Base-by-base conservation (phyloP, 208 protist species). In the Leishmania turanica region DNA sequence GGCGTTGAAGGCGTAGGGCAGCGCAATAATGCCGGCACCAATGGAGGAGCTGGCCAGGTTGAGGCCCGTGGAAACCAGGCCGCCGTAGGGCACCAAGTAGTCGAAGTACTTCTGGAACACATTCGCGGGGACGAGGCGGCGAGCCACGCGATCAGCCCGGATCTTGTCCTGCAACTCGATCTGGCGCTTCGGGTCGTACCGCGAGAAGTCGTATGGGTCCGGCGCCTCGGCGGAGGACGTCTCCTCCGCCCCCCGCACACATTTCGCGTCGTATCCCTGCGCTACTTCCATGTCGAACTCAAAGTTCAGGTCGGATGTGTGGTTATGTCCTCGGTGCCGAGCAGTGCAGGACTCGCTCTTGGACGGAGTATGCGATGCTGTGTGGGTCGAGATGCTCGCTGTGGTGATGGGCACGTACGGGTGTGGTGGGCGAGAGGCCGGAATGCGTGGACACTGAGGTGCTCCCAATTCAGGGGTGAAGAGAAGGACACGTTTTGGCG, bases 11-110 rank as follows among this genome's bases (percentile, higher is more conserved):
- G 92, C 88, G 24, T 76, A 84, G 17, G 91, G 91, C 6, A 95
- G 40, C 2, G 88, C 78, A 27, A 96, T 75, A 54, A 94, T 93
- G 34, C 90, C 91, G 1, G 88, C 91, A 45, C 91, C 92, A 54
- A 96, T 71, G 34, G 88, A 89, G 13, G 82, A 81, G 68, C 79
- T 85, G 17, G 84, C 78, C 2, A 95, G 81, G 82, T 88, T 95
- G 73, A 96, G 89, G 6, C 80, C 86, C 13, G 80, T 85, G n/a
- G 89, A 83, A 3, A 88, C 56, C 51, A 95, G 75, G 24, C 89
- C 90, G 34, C 92, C 91, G 47, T 87, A 86, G 27, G 91, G 91
- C 21, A 95, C 72, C 34, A 94, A 56, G 80, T 89, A 77, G 75
- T 65, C 53, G 66, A 92, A 80, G 64, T 85, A 70, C 73, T 84